These are phyloP conservation scores for Chrysoporthe puriensis DNA, from an alignment of 2,329 filamentous ascomycete species.

Conservation along the genomic window DNA sequence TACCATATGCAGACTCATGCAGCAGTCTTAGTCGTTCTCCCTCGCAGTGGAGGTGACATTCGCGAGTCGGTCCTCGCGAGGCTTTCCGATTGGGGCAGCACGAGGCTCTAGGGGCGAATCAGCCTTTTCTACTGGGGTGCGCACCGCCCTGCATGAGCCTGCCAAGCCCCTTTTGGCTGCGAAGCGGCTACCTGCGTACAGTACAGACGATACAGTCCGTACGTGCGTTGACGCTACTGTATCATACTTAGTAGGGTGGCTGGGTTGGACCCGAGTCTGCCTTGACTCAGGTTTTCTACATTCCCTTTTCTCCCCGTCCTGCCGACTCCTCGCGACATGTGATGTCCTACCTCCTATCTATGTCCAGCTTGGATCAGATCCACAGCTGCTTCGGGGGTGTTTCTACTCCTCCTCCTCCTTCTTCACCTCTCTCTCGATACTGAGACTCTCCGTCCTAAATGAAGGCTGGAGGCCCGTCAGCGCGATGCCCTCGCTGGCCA, in stretches of 20 bases:
- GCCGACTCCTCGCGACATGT: not conserved
- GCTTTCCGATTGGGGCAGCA: conserved; percentile 26
- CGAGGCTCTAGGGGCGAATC: conserved; percentile 21
- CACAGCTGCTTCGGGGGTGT: not conserved
- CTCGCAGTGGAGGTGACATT: conserved; percentile 18
- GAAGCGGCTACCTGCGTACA: conserved; percentile 20
- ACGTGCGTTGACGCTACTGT: not conserved
- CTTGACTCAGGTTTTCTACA: not conserved
- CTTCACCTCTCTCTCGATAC: not conserved
- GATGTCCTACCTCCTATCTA: not conserved
- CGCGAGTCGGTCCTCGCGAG: conserved; percentile 6
- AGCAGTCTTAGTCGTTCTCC: conserved; percentile 21
- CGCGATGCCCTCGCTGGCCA: conserved; percentile 7
- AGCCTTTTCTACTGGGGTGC: conserved; percentile 24
- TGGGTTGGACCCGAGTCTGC: not conserved
- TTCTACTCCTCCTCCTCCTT: not conserved
- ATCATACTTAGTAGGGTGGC: not conserved
- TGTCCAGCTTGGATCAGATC: not conserved
- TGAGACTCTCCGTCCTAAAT: not conserved
- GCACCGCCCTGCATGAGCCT: conserved; percentile 14
- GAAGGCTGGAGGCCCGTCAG: conserved; percentile 1
- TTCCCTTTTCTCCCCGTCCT: not conserved
- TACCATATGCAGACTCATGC: conserved; percentile 2
- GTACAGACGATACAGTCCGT: not conserved
- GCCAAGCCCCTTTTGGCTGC: conserved; percentile 24